phyloP scores from a whole-genome alignment of 2,329 filamentous ascomycete species.

The Ambrosiella beaveri region DNA sequence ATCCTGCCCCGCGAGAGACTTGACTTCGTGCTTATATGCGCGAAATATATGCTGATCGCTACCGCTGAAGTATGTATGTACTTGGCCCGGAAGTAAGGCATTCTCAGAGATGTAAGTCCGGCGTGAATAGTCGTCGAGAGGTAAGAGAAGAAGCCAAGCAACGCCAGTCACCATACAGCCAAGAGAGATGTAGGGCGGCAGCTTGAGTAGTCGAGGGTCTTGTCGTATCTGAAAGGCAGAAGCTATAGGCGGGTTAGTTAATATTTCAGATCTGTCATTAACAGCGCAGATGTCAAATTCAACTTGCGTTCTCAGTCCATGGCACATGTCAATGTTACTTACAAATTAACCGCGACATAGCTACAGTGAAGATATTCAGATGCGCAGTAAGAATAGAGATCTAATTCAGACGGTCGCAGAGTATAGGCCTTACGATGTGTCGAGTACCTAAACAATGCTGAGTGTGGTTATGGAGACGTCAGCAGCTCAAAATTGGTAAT shows the following conservation, averaged over 20 bases:
- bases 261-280: no score
- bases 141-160: conserved; percentile 76
- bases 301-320: neutral
- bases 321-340: neutral
- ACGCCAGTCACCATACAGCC: conserved; percentile 73
- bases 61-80: conserved; percentile 93
- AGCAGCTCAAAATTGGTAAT: no score
- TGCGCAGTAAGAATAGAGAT: neutral
- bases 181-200: conserved; percentile 75
- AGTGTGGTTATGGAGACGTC: neutral
- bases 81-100: conserved; percentile 83
- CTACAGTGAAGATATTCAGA: neutral
- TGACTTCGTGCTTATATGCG: conserved; percentile 73
- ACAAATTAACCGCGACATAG: conserved; percentile 13
- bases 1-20: conserved; percentile 35
- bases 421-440: neutral
- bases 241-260: conserved; percentile 21
- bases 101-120: conserved; percentile 96
- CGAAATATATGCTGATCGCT: conserved; percentile 91
- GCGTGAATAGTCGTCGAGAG: conserved; percentile 78
- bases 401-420: neutral
- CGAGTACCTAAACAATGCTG: neutral
- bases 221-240: conserved; percentile 54
- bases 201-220: conserved; percentile 64
- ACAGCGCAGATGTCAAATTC: no score